Conservation (phyloP, 441 rosid species). For the Mallotus japonicus region DNA sequence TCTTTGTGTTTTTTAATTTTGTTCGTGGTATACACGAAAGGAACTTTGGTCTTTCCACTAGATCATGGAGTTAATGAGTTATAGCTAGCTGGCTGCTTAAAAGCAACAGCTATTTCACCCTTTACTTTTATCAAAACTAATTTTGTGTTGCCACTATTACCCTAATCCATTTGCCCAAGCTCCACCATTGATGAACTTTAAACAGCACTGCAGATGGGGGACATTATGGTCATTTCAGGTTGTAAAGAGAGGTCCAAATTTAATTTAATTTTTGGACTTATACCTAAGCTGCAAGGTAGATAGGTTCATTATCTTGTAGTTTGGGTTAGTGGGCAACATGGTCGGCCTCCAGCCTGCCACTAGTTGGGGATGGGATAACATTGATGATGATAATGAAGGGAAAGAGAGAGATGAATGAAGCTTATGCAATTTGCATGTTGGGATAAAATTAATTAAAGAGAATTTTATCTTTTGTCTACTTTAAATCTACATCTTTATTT, state of each 20-base stretch:
- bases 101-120: neutral
- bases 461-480: neutral
- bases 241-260: neutral
- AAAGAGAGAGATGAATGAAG: neutral
- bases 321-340: slow-evolving; percentile 15
- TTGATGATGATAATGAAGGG: neutral
- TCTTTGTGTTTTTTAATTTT: neutral
- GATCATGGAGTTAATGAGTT: too few relatives aligned
- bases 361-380: neutral
- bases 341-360: slow-evolving; percentile 16
- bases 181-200: neutral
- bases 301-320: neutral
- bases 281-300: neutral
- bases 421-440: slow-evolving; percentile 4
- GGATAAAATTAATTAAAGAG: neutral
- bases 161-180: neutral
- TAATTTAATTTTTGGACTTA: neutral
- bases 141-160: neutral
- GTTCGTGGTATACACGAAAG: slow-evolving; percentile 22
- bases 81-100: slow-evolving; percentile 2
- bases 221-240: neutral
- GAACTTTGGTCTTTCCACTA: slow-evolving; percentile 20
- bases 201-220: neutral
- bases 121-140: neutral
- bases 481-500: too few relatives aligned